Conservation (phyloP, 371 early-diverging fungal genomes). For the Mucor saturninus region DNA sequence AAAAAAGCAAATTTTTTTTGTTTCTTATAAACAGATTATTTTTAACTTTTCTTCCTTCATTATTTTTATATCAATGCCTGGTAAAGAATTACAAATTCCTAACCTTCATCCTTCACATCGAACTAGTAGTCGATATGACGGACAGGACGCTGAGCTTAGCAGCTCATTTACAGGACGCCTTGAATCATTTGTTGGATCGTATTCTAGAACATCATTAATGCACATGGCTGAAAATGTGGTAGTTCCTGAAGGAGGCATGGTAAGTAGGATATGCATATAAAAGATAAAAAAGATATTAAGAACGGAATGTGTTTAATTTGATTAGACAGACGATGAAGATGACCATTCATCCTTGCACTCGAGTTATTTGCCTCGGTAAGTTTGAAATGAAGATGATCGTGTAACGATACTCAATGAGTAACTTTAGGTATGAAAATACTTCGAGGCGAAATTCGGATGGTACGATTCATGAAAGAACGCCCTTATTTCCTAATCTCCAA, state of each 20-base stretch:
- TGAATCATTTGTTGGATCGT: slow-evolving; percentile 48
- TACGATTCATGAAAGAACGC: slow-evolving; percentile 26
- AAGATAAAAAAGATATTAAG: no score
- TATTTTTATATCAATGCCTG: not conserved
- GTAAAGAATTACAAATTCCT: slow-evolving; percentile 32
- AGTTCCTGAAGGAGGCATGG: slow-evolving; percentile 28
- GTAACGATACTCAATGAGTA: no score
- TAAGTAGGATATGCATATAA: not conserved
- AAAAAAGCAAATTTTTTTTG: not conserved
- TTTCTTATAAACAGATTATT: not conserved
- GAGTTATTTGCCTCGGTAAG: slow-evolving; percentile 11
- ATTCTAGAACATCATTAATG: slow-evolving; percentile 53
- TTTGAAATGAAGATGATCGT: not conserved
- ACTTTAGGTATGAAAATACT: not conserved
- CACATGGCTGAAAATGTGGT: slow-evolving; percentile 58
- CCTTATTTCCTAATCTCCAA: slow-evolving; percentile 13
- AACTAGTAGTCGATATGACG: slow-evolving; percentile 11
- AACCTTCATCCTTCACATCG: slow-evolving; percentile 48
- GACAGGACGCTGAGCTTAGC: slow-evolving; percentile 18
- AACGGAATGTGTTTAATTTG: not conserved
- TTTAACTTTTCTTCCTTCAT: not conserved
- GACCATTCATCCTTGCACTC: slow-evolving; percentile 25
- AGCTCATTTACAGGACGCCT: slow-evolving; percentile 20
- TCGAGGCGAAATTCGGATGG: slow-evolving; percentile 20
- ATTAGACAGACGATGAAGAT: slow-evolving; percentile 35